phyloP scores from a whole-genome alignment of 176 grass and related monocot species.

The Saccharum spontaneum region DNA sequence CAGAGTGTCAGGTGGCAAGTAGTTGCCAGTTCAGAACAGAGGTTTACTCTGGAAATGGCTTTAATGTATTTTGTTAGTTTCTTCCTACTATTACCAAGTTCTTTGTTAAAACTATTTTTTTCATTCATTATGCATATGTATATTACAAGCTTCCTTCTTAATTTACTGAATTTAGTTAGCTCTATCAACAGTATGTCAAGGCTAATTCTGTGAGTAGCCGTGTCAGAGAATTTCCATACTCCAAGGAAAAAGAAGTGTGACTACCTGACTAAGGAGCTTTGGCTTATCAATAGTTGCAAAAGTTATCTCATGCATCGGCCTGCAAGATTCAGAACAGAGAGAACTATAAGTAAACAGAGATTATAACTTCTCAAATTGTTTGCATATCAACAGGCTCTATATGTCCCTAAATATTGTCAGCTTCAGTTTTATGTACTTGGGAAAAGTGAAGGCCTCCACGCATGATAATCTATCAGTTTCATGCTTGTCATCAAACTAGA shows the following conservation, averaged over 20 bases:
- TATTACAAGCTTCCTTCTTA: background rate
- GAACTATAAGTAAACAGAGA: slow-evolving; percentile 7
- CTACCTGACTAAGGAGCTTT: slow-evolving; percentile 80
- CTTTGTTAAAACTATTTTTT: background rate
- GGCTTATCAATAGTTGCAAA: slow-evolving; percentile 29
- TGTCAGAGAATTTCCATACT: background rate
- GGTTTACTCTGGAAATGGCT: background rate
- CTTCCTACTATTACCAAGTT: background rate
- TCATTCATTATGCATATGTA: background rate
- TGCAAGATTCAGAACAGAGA: slow-evolving; percentile 47
- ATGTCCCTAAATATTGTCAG: background rate
- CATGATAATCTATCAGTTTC: background rate
- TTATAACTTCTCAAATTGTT: background rate
- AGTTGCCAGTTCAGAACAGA: background rate
- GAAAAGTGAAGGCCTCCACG: too few relatives aligned
- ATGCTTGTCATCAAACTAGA: background rate
- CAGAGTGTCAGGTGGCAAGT: background rate
- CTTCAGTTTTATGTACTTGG: background rate
- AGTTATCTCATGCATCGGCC: slow-evolving; percentile 76
- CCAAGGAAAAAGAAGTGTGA: background rate
- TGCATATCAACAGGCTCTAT: background rate
- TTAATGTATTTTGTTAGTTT: slow-evolving; percentile 1
- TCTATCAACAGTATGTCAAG: background rate
- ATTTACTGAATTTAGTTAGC: background rate
- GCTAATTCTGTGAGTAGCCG: background rate